Evolutionary conservation across 768 basidiomycete species (phyloP).

Genomic region (Psilocybe cubensis): DNA sequence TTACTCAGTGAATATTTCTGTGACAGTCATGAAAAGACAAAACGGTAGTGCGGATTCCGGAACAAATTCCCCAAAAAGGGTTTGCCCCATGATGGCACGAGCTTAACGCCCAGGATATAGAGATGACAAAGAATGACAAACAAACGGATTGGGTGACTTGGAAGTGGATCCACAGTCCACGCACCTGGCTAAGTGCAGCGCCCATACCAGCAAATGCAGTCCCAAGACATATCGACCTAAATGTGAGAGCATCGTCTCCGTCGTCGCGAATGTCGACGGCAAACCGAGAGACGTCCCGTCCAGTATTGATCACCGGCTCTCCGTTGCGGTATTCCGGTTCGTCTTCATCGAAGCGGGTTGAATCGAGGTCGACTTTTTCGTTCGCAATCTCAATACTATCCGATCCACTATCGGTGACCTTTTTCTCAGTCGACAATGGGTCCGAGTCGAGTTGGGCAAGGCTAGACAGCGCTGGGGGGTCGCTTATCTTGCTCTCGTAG

Average conservation of each 20-base stretch:
- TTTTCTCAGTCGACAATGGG: constrained; percentile 16
- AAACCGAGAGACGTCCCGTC: constrained; percentile 55
- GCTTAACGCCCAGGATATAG: background rate
- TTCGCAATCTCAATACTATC: constrained; percentile 23
- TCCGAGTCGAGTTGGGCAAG: constrained; percentile 9
- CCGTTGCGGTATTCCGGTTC: constrained; percentile 37
- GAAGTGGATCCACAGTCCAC: too few species aligned
- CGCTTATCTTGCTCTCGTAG: constrained; percentile 14
- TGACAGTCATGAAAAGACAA: background rate
- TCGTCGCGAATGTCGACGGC: constrained; percentile 64
- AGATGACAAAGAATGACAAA: background rate
- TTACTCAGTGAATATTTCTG: background rate
- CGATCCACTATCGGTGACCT: constrained; percentile 10
- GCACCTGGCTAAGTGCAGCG: constrained; percentile 59
- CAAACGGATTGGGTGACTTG: background rate
- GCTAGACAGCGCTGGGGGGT: constrained; percentile 13
- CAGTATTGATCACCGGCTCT: constrained; percentile 46
- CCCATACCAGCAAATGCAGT: constrained; percentile 60
- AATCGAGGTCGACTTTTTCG: constrained; percentile 17
- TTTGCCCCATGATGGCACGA: background rate
- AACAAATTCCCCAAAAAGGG: background rate
- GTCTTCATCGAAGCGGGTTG: constrained; percentile 17
- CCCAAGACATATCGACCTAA: constrained; percentile 59
- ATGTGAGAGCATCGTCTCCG: constrained; percentile 56
- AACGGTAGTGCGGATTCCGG: background rate